A percentile compares a stretch with the other conserved stretches of the same genome.
Conservation (phyloP, 192 early-diverging fungal species). For the Backusella circina region DNA sequence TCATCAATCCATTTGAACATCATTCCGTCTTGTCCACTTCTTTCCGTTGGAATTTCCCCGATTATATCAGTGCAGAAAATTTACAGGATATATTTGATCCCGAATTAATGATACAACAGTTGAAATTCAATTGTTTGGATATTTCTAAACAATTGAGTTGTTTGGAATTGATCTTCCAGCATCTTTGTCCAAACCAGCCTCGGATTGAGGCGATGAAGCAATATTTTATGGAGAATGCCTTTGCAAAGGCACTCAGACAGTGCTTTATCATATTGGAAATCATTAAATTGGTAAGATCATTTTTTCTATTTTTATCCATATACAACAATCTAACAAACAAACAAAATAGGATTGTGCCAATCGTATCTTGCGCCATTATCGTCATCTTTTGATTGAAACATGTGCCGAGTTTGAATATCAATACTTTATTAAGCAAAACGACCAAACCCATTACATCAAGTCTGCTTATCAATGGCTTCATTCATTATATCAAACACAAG, state of each 20-base stretch:
- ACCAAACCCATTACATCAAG: constrained; percentile 31
- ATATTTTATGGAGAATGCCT: constrained; percentile 30
- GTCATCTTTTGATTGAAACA: constrained; percentile 36
- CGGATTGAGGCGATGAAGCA: not conserved
- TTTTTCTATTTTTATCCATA: not conserved
- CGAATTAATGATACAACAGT: constrained; percentile 56
- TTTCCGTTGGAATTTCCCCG: constrained; percentile 26
- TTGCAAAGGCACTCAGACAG: constrained; percentile 53
- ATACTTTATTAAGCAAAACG: constrained; percentile 33
- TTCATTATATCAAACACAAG: not conserved
- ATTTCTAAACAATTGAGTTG: constrained; percentile 13
- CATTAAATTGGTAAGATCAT: constrained; percentile 30
- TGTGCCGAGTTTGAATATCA: constrained; percentile 39
- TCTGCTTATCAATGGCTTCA: constrained; percentile 27
- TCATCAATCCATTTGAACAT: constrained; percentile 2
- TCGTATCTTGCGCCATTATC: constrained; percentile 28
- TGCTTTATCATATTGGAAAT: constrained; percentile 75
- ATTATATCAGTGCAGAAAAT: constrained; percentile 19
- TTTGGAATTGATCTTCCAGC: not conserved
- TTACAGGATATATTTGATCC: constrained; percentile 53
- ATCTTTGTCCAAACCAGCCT: constrained; percentile 2
- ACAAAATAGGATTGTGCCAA: constrained; percentile 36
- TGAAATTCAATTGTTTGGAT: constrained; percentile 68
- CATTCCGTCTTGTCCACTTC: not conserved
- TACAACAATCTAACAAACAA: not conserved